These are phyloP conservation scores for Salix dunnii DNA, from an alignment of 345 rosid species.

Conservation along the genomic window DNA sequence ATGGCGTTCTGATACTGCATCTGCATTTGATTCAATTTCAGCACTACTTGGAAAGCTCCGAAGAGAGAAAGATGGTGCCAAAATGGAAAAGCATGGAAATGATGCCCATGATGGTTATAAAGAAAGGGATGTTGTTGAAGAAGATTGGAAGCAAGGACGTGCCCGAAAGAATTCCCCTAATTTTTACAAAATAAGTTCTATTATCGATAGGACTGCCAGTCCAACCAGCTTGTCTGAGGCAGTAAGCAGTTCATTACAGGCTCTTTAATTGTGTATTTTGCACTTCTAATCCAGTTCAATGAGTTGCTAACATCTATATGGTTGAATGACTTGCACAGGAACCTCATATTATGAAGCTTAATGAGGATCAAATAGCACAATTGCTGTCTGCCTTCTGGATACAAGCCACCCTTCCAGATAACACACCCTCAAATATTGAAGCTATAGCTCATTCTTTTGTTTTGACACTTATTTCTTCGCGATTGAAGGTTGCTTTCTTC, in stretches of 20 bases:
- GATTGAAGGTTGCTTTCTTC: conserved; percentile 52
- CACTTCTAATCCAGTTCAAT: background rate
- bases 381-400: conserved; percentile 86
- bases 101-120: conserved; percentile 42
- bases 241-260: conserved; percentile 26
- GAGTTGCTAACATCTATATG: background rate
- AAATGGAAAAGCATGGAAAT: conserved; percentile 42
- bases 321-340: conserved; percentile 45
- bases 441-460: conserved; percentile 86
- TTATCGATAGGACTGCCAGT: conserved; percentile 56
- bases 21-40: conserved; percentile 69
- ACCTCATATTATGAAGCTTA: conserved; percentile 62
- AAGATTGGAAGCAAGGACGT: conserved; percentile 48
- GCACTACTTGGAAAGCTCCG: conserved; percentile 82
- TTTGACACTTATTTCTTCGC: conserved; percentile 65
- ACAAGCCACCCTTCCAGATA: conserved; percentile 72
- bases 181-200: conserved; percentile 63
- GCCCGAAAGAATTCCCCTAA: conserved; percentile 53
- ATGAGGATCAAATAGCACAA: conserved; percentile 84
- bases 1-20: conserved; percentile 60
- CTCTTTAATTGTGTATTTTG: background rate
- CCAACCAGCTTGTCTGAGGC: conserved; percentile 43
- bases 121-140: conserved; percentile 39
- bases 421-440: conserved; percentile 76
- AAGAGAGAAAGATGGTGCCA: conserved; percentile 62